phyloP scores from a whole-genome alignment of 768 basidiomycete species.

The Gloeopeniophorella convolvens region DNA sequence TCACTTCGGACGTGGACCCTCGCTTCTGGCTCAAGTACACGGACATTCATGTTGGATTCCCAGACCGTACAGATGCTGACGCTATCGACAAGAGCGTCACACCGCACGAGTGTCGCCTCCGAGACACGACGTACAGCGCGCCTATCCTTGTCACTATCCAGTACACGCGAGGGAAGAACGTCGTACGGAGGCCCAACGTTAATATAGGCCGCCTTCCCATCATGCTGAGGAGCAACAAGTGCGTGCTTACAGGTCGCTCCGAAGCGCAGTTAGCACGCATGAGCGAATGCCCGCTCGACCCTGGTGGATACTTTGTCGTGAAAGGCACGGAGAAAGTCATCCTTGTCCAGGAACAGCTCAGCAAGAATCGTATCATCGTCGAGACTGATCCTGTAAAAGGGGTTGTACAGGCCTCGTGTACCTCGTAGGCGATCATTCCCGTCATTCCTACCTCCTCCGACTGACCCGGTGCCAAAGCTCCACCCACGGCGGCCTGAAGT shows the following conservation, averaged over 20 bases:
- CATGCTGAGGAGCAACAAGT: constrained; percentile 95
- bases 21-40: constrained; percentile 95
- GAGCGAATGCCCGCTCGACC: constrained; percentile 96
- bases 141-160: constrained; percentile 91
- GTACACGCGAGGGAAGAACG: constrained; percentile 87
- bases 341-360: constrained; percentile 95
- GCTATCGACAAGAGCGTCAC: constrained; percentile 79
- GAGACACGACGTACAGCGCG: constrained; percentile 92
- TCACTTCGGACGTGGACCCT: constrained; percentile 95
- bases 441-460: constrained; percentile 11
- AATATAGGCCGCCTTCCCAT: constrained; percentile 90
- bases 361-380: constrained; percentile 98
- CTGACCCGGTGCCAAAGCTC: constrained; percentile 40
- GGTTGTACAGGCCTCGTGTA: constrained; percentile 89
- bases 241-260: constrained; percentile 71
- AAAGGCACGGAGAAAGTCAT: constrained; percentile 99
- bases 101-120: constrained; percentile 93
- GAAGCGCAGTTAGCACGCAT: constrained; percentile 86
- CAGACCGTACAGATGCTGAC: constrained; percentile 80
- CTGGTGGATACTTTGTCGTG: constrained; percentile 99
- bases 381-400: constrained; percentile 90
- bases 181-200: constrained; percentile 76
- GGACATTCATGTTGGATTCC: constrained; percentile 90
- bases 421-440: constrained; percentile 58
- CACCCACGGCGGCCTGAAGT: constrained; percentile 81